Conservation (phyloP, 2,329 filamentous ascomycete species). For the Cadophora malorum region DNA sequence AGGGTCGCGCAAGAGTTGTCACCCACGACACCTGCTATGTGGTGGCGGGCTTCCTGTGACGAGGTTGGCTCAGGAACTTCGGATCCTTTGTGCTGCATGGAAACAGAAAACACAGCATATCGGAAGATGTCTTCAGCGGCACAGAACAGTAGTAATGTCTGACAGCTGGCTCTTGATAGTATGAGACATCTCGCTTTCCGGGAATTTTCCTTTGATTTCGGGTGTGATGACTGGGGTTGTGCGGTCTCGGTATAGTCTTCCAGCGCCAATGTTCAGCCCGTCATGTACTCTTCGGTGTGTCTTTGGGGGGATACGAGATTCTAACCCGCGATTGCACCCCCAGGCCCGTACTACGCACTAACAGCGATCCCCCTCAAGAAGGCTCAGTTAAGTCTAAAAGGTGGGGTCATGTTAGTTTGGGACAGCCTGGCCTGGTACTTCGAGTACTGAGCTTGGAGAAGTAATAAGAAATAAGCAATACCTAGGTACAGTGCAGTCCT, state of each 20-base stretch:
- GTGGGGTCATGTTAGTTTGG: neutral
- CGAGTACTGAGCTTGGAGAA: neutral
- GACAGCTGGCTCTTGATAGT: constrained; percentile 24
- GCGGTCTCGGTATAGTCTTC: neutral
- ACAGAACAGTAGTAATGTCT: constrained; percentile 16
- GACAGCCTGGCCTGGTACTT: too few relatives aligned
- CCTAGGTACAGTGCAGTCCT: neutral
- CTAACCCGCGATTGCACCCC: neutral
- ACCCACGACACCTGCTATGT: constrained; percentile 23
- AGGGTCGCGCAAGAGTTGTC: neutral
- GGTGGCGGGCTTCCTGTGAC: constrained; percentile 19
- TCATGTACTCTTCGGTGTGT: neutral
- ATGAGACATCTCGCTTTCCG: constrained; percentile 15
- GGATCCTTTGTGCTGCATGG: constrained; percentile 19
- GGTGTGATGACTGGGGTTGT: too few relatives aligned
- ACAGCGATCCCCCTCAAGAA: neutral
- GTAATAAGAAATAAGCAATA: neutral
- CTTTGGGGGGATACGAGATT: constrained; percentile 9
- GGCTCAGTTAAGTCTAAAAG: constrained; percentile 7
- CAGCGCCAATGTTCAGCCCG: neutral
- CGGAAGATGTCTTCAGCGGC: constrained; percentile 5
- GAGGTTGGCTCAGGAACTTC: constrained; percentile 21
- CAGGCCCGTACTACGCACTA: constrained; percentile 1
- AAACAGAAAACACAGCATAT: constrained; percentile 1
- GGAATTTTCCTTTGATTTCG: constrained; percentile 11